Conservation (phyloP, 305 asterid species). For the Fraxinus xanthoxyloides region DNA sequence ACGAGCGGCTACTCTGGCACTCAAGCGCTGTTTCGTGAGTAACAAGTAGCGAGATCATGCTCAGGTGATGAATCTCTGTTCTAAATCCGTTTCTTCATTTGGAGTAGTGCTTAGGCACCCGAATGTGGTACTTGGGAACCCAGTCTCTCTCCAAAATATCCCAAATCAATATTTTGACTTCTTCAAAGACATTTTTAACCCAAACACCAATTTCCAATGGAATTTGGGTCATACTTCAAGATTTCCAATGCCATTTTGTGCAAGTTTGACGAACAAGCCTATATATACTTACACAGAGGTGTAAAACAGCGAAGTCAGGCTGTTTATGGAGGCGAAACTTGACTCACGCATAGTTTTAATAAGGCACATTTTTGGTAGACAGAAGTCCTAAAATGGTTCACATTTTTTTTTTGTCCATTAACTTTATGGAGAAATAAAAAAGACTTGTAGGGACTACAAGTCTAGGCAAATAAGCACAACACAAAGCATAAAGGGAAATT, state of each 20-base stretch:
- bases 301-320: background rate
- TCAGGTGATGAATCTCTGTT: background rate
- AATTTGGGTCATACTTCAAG: background rate
- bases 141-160: background rate
- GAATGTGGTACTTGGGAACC: background rate
- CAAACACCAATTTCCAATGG: background rate
- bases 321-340: background rate
- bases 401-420: background rate
- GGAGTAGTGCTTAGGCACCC: background rate
- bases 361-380: background rate
- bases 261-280: background rate
- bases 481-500: background rate
- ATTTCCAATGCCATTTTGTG: background rate
- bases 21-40: background rate
- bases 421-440: background rate
- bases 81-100: background rate
- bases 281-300: background rate
- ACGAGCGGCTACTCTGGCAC: background rate
- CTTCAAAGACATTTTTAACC: background rate
- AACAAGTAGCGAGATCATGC: background rate
- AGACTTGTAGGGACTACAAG: background rate
- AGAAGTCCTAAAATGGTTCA: background rate
- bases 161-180: background rate
- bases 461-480: background rate
- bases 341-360: background rate